Conservation (phyloP, 164 flowering plant genomes). For the Taxillus chinensis region DNA sequence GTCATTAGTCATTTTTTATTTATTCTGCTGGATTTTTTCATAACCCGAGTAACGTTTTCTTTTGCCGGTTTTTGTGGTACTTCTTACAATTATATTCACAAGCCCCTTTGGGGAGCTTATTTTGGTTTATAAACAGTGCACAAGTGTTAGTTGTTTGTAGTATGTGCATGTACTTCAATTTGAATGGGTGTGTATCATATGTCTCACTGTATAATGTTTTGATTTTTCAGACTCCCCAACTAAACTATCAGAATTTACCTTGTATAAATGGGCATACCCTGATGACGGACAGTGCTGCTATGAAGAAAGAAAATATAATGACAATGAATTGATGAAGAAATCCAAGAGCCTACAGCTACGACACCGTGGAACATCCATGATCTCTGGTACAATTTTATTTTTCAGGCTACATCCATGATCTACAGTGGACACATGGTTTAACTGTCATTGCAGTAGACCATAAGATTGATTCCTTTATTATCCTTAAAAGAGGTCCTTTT, state of each 20-base stretch:
- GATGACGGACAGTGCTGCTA: conserved; percentile 14
- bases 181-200: background rate
- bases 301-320: conserved; percentile 18
- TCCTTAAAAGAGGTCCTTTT: no score
- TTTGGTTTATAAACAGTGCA: no score
- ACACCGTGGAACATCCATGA: conserved; percentile 21
- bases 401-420: background rate
- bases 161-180: no score
- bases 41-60: no score
- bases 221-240: conserved; percentile 12
- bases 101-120: no score
- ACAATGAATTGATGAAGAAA: conserved; percentile 25
- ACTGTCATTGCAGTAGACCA: no score
- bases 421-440: background rate
- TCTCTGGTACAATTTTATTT: conserved; percentile 24
- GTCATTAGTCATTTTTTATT: no score
- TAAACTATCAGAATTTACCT: conserved; percentile 32
- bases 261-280: conserved; percentile 52
- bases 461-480: no score
- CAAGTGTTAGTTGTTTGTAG: background rate
- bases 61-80: no score
- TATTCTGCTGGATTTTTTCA: no score
- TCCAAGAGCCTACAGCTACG: conserved; percentile 27
- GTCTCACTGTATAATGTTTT: background rate
- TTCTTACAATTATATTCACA: no score